phyloP scores from a whole-genome alignment of 140 eudicot species.

The Cichorium intybus region DNA sequence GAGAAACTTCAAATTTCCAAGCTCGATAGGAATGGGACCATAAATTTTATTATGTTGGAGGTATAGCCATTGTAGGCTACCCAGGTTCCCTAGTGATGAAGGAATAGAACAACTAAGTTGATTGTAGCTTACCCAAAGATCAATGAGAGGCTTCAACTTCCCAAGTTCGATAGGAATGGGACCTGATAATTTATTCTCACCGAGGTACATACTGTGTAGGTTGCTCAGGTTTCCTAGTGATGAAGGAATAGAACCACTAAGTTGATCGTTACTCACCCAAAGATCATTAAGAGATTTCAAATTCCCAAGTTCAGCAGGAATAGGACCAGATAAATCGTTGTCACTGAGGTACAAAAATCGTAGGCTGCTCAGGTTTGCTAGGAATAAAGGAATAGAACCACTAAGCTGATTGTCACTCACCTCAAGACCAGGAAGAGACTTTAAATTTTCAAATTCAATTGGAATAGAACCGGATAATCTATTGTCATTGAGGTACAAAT shows the following conservation, averaged over 20 bases:
- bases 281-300: too few relatives aligned
- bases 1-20: neutral
- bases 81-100: neutral
- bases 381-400: too few relatives aligned
- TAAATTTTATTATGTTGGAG: too few relatives aligned
- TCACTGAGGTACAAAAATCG: neutral
- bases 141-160: neutral
- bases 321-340: too few relatives aligned
- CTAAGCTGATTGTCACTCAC: too few relatives aligned
- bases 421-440: too few relatives aligned
- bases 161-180: constrained; percentile 11
- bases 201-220: neutral
- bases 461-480: constrained; percentile 11
- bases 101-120: constrained; percentile 5
- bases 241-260: too few relatives aligned
- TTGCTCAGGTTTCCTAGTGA: constrained; percentile 4
- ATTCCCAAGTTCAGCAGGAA: too few relatives aligned
- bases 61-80: too few relatives aligned
- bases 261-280: too few relatives aligned
- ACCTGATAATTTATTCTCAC: neutral
- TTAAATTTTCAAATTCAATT: neutral
- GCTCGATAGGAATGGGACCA: constrained; percentile 6
- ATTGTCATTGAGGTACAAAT: neutral
- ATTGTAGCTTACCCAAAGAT: neutral
- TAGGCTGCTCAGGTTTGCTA: too few relatives aligned